Evolutionary conservation across 495 filamentous ascomycete genomes (phyloP), one percentile per base, ranked within the genome.

Genomic region (Elasticomyces elasticus): DNA sequence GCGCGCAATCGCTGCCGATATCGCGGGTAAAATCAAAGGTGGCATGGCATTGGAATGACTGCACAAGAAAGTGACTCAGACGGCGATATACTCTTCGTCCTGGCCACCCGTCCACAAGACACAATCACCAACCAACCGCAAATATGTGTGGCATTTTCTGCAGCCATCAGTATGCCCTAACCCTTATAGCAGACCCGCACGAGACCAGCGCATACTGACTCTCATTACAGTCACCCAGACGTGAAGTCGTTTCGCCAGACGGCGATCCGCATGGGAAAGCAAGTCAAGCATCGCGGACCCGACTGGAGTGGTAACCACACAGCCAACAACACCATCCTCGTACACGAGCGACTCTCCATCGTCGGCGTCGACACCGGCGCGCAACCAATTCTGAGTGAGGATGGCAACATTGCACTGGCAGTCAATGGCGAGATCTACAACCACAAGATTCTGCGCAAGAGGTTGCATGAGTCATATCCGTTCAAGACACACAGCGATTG

Each of bases 401-500:
- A 95, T 65, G 84, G 80, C 51, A 84, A 79, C 56, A 82, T 98
- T 59, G 82, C 89, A 53, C 79, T 98, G 46, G 92, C 92, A 54
- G 92, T 96, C 82, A 98, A 98, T 72, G 92, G 92, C 71, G 92
- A 98, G 71, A 98, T 98, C 69, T 98, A 98, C 78, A 98, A 98
- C 80, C 92, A 98, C 73, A 82, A 89, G 58, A 79, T 95, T 60
- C 74, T 98, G 60, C 82, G 92, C 59, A 96, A 95, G 72, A 74
- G 72, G 56, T 71, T 96, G 65, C 86, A 86, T 70, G 73, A 71
- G 22, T 79, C 83, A 23, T 91, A 94, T 69, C 81, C 85, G 70
- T 98, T 95, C 79, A 94, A 94, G 81, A 98, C 92, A 48, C 84
- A 92, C 66, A 95, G 90, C 27, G 92, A 98, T 62, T 98, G 92